Conservation (phyloP, 2,329 filamentous ascomycete species). For the Penicillium sp. region DNA sequence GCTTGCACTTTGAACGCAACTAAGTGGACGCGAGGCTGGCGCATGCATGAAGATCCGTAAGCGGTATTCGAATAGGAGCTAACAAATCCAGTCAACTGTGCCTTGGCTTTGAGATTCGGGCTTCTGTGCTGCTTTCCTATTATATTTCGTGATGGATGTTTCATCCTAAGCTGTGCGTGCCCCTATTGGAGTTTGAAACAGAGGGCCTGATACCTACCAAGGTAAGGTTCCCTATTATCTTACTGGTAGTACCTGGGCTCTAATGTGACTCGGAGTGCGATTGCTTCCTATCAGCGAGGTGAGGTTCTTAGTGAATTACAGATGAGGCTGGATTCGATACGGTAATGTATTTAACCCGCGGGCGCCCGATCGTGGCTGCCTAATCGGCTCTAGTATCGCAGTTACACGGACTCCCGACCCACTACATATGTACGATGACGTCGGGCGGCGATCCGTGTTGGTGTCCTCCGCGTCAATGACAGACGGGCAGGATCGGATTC, state of each 20-base stretch:
- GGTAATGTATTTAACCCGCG: not conserved
- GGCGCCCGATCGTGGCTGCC: not conserved
- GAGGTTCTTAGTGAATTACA: not conserved
- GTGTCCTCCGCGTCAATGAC: not conserved
- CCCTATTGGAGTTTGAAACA: too few relatives aligned
- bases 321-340: not conserved
- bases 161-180: too few relatives aligned
- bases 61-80: slow-evolving; percentile 5
- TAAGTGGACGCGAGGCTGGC: not conserved
- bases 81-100: not conserved
- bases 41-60: slow-evolving; percentile 15
- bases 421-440: not conserved
- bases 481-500: not conserved
- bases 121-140: too few relatives aligned
- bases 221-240: too few relatives aligned
- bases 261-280: too few relatives aligned
- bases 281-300: too few relatives aligned
- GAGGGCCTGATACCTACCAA: too few relatives aligned
- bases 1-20: not conserved
- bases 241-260: too few relatives aligned
- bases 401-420: not conserved
- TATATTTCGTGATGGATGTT: too few relatives aligned
- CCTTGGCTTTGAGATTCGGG: too few relatives aligned
- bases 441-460: not conserved
- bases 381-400: not conserved